A percentile compares a stretch with the other conserved stretches of the same genome.
phyloP scores from a whole-genome alignment of 2,329 filamentous ascomycete genomes.

The Zymoseptoria brevis region DNA sequence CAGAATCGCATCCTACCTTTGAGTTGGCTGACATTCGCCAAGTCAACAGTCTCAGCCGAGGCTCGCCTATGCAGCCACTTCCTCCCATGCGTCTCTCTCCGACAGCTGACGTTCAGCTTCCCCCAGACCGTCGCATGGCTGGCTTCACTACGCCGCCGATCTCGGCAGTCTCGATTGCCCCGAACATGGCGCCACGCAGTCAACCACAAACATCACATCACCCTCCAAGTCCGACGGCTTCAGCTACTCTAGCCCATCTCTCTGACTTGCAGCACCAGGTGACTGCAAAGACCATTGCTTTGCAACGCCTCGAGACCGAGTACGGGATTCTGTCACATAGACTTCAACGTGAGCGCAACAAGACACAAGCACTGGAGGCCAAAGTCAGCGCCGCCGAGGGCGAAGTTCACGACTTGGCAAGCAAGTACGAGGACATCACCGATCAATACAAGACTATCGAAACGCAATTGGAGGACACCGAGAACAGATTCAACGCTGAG shows the following conservation, averaged over 20 bases:
- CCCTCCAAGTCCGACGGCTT: slow-evolving; percentile 7
- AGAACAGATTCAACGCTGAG: slow-evolving; percentile 41
- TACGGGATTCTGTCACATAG: slow-evolving; percentile 47
- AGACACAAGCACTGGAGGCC: slow-evolving; percentile 43
- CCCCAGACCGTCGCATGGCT: background rate
- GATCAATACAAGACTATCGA: slow-evolving; percentile 43
- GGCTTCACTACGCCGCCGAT: background rate
- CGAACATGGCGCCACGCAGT: background rate
- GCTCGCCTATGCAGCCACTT: background rate
- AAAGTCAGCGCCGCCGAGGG: slow-evolving; percentile 45
- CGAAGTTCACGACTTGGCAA: slow-evolving; percentile 45
- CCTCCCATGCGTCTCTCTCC: background rate
- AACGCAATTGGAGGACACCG: slow-evolving; percentile 41
- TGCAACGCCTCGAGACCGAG: slow-evolving; percentile 48
- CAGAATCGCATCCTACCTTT: background rate
- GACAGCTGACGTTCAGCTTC: background rate
- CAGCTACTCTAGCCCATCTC: slow-evolving; percentile 32
- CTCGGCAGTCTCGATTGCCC: background rate
- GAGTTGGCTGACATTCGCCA: background rate
- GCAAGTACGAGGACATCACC: slow-evolving; percentile 44
- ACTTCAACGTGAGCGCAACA: slow-evolving; percentile 43
- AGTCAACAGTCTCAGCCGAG: background rate
- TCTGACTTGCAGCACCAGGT: slow-evolving; percentile 48
- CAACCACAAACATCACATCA: background rate
- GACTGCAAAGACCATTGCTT: slow-evolving; percentile 45